A percentile compares a stretch with the other conserved stretches of the same genome.
Evolutionary conservation across 805 yeast species (phyloP).

Genomic region (Lachancea meyersii): DNA sequence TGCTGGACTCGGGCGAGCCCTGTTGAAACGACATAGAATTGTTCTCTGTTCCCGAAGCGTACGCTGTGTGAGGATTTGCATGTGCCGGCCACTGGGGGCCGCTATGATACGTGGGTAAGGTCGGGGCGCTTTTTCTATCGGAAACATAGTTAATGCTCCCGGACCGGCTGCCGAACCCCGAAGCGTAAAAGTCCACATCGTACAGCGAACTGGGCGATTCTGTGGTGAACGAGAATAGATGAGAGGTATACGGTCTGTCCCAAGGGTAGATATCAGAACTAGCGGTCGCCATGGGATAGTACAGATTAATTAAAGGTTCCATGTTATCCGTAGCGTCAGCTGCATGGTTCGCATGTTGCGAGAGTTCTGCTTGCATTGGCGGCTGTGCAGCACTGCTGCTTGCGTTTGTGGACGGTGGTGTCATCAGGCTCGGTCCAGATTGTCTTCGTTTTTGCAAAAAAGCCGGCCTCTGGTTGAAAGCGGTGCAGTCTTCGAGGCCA

Average conservation of each 20-base stretch:
- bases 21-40: neutral
- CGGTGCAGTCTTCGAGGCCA: neutral
- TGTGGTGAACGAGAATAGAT: slow-evolving; percentile 1
- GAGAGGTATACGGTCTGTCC: neutral
- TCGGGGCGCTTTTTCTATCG: neutral
- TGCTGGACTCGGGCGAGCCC: neutral
- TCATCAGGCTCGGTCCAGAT: neutral
- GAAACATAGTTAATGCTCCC: neutral
- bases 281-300: slow-evolving; percentile 12
- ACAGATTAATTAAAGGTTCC: slow-evolving; percentile 5
- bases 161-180: slow-evolving; percentile 2
- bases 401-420: neutral
- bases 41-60: neutral
- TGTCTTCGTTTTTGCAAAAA: neutral
- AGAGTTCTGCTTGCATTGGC: neutral
- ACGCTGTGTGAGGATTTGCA: neutral
- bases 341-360: neutral
- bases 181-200: slow-evolving; percentile 7
- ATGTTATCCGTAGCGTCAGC: neutral
- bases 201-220: slow-evolving; percentile 6
- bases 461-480: neutral
- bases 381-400: neutral
- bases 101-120: neutral
- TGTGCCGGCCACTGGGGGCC: neutral
- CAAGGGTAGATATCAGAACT: neutral